Evolutionary conservation across 257 asterid genomes (phyloP).

Genomic region (Solanum okadae): DNA sequence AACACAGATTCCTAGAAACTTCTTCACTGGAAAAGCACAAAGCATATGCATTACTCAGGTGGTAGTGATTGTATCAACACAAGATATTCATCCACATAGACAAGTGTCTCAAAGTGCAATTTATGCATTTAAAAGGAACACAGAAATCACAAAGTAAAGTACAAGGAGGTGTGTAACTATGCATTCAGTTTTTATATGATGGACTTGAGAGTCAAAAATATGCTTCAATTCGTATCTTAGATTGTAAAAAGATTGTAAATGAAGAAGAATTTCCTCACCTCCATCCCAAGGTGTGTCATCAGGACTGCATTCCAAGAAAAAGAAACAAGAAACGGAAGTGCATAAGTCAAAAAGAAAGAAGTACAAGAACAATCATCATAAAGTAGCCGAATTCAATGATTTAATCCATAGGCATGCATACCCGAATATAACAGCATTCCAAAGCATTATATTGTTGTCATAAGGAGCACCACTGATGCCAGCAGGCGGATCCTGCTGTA

Average conservation of each 20-base stretch:
- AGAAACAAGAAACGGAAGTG: not conserved
- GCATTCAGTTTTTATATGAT: not conserved
- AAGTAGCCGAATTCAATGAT: not conserved
- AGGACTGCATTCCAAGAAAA: slow-evolving; percentile 50
- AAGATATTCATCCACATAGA: not conserved
- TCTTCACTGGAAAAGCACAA: not conserved
- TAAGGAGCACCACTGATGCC: slow-evolving; percentile 93
- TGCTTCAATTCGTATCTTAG: not conserved
- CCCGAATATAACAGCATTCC: slow-evolving; percentile 98
- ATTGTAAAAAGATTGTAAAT: not conserved
- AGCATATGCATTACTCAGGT: not conserved
- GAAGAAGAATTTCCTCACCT: slow-evolving; percentile 35
- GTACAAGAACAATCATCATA: not conserved
- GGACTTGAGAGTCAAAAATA: not conserved
- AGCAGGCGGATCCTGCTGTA: slow-evolving; percentile 94
- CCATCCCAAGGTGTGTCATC: slow-evolving; percentile 99
- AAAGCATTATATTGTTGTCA: slow-evolving; percentile 85
- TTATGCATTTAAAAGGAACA: not conserved
- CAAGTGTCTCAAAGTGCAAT: not conserved
- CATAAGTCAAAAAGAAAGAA: not conserved
- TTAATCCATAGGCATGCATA: slow-evolving; percentile 7
- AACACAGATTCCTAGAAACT: not conserved
- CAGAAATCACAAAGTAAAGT: not conserved
- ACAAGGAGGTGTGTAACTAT: not conserved
- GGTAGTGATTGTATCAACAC: not conserved